Percentiles rank a stretch among this genome's conserved stretches.
phyloP scores from a whole-genome alignment of 179 eudicot genomes.

The Silene vulgaris region DNA sequence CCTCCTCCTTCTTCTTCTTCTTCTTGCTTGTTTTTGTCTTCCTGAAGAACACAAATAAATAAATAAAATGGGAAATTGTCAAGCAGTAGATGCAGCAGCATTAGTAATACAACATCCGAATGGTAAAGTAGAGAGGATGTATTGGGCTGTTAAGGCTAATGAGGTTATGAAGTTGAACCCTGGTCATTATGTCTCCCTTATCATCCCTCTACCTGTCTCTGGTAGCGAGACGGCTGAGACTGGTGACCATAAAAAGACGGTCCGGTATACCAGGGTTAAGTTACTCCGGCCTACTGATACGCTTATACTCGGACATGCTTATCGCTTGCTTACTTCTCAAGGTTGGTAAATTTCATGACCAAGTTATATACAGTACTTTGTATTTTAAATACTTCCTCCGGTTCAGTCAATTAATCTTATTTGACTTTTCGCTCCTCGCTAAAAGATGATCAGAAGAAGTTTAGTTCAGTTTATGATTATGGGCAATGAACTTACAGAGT shows the following conservation, averaged over 20 bases:
- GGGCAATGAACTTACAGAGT: background rate
- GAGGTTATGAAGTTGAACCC: conserved; percentile 85
- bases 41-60: background rate
- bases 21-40: background rate
- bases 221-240: conserved; percentile 16
- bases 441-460: no score
- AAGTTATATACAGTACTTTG: background rate
- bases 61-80: conserved; percentile 83
- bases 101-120: conserved; percentile 80
- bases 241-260: conserved; percentile 33
- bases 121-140: conserved; percentile 82
- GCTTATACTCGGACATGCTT: conserved; percentile 76
- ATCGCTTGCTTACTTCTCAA: conserved; percentile 83
- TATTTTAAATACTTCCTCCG: background rate
- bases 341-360: conserved; percentile 35
- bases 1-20: background rate
- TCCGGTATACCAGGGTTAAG: conserved; percentile 78
- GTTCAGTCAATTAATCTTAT: background rate
- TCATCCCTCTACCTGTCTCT: conserved; percentile 57
- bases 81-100: conserved; percentile 95
- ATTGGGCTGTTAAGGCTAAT: conserved; percentile 61
- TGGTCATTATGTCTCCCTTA: conserved; percentile 82
- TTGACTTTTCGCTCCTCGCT: no score
- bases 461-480: no score
- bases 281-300: conserved; percentile 76